Evolutionary conservation across 352 stramenopile species (phyloP).

Genomic region (Pythium pectinolyticum): DNA sequence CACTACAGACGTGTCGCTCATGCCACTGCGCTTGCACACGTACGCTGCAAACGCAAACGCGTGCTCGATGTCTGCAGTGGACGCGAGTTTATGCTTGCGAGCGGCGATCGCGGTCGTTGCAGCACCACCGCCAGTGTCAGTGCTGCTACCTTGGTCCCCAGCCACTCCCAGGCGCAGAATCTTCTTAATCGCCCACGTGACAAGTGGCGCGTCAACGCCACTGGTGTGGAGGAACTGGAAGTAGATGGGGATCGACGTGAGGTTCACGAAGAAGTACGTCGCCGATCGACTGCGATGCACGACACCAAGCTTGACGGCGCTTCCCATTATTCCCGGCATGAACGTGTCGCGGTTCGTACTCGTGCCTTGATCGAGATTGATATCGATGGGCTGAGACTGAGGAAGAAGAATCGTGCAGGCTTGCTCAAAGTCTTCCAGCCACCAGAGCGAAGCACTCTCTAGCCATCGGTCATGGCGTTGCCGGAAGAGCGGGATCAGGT

Average conservation of each 20-base stretch:
- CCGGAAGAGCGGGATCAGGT: conserved; percentile 69
- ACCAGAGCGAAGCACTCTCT: conserved; percentile 80
- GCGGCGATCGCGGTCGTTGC: conserved; percentile 18
- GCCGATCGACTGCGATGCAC: conserved; percentile 45
- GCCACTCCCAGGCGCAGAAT: conserved; percentile 16
- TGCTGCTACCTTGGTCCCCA: neutral
- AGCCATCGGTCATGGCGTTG: conserved; percentile 65
- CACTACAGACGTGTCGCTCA: conserved; percentile 81
- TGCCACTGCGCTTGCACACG: conserved; percentile 78
- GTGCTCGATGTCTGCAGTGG: conserved; percentile 78
- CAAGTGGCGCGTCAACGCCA: conserved; percentile 50
- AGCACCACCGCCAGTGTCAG: neutral
- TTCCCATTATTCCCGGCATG: neutral
- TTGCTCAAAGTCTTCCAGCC: conserved; percentile 86
- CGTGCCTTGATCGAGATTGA: conserved; percentile 9
- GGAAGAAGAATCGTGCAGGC: conserved; percentile 65
- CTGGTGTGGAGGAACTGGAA: conserved; percentile 82
- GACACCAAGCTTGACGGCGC: conserved; percentile 26
- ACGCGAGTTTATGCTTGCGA: conserved; percentile 36
- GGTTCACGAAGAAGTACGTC: conserved; percentile 77
- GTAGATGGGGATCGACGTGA: conserved; percentile 84
- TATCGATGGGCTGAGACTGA: conserved; percentile 65
- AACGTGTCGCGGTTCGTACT: conserved; percentile 18
- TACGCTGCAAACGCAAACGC: conserved; percentile 81
- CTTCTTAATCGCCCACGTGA: conserved; percentile 66